A percentile compares a stretch with the other conserved stretches of the same genome.
Conservation (phyloP, 2,329 filamentous ascomycete species). For the Nemania serpens region DNA sequence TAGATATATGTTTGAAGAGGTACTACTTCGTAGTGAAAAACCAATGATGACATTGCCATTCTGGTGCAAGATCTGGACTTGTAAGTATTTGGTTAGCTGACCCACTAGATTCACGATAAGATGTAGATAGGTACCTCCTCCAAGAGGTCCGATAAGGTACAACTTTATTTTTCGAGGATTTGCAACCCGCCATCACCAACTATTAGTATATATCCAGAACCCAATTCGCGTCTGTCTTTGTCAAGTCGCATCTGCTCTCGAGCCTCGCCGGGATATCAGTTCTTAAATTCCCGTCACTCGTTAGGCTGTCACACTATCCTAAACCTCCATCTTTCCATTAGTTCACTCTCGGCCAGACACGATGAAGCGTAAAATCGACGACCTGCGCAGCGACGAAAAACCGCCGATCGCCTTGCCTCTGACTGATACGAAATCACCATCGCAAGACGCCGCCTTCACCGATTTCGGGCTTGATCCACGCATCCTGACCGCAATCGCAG, state of each 20-base stretch:
- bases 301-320: not conserved
- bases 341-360: not conserved
- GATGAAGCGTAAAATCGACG: conserved; percentile 68
- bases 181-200: not conserved
- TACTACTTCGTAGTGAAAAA: too few species aligned
- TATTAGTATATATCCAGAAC: too few species aligned
- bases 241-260: not conserved
- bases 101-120: too few species aligned
- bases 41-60: too few species aligned
- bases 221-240: not conserved
- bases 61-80: too few species aligned
- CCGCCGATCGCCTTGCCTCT: conserved; percentile 37
- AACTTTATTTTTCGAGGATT: conserved; percentile 10
- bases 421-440: conserved; percentile 13
- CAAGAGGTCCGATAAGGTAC: conserved; percentile 10
- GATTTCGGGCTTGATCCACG: conserved; percentile 81
- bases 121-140: too few species aligned
- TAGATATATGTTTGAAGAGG: too few species aligned
- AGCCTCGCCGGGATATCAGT: too few species aligned
- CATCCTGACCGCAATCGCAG: conserved; percentile 81
- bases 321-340: not conserved
- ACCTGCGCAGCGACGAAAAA: conserved; percentile 50
- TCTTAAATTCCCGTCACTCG: not conserved
- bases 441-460: conserved; percentile 64
- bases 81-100: too few species aligned